A percentile compares a stretch with the other conserved stretches of the same genome.
phyloP scores from a whole-genome alignment of 805 yeast species.

The Blastobotrys robertii region DNA sequence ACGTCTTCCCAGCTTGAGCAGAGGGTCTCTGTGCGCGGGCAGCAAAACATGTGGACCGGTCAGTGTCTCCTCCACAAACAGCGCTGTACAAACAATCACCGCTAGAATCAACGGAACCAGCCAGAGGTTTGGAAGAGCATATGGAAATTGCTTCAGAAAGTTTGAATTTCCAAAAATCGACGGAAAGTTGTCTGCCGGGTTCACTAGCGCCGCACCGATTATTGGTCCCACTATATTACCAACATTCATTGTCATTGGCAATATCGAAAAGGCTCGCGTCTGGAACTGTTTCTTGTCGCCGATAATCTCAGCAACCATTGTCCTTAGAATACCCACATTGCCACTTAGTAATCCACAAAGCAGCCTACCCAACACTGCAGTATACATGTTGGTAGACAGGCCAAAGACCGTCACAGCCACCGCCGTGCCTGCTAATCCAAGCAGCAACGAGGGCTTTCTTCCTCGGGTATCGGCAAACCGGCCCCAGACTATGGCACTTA shows the following conservation, averaged over 20 bases:
- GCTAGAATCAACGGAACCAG: slow-evolving; percentile 31
- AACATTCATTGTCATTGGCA: slow-evolving; percentile 50
- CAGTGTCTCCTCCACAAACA: slow-evolving; percentile 19
- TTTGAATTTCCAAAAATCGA: slow-evolving; percentile 18
- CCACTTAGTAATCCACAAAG: slow-evolving; percentile 51
- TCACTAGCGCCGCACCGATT: slow-evolving; percentile 44
- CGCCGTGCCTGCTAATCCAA: slow-evolving; percentile 46
- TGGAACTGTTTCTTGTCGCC: slow-evolving; percentile 47
- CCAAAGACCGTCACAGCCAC: slow-evolving; percentile 43
- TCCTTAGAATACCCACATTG: slow-evolving; percentile 53
- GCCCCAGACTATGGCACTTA: slow-evolving; percentile 53
- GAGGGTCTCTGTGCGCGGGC: slow-evolving; percentile 12
- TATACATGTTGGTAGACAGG: slow-evolving; percentile 40
- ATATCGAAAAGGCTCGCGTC: slow-evolving; percentile 49
- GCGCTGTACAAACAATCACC: slow-evolving; percentile 11
- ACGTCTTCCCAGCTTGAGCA: slow-evolving; percentile 13
- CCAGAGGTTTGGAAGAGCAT: slow-evolving; percentile 43
- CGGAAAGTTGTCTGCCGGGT: slow-evolving; percentile 30
- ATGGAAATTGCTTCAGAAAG: slow-evolving; percentile 33
- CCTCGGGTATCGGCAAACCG: slow-evolving; percentile 43
- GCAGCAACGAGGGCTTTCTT: slow-evolving; percentile 41
- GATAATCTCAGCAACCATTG: slow-evolving; percentile 48
- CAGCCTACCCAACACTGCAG: slow-evolving; percentile 45
- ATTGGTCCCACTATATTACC: slow-evolving; percentile 54
- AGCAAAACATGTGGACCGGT: slow-evolving; percentile 9